Evolutionary conservation across 108 stramenopile genomes (phyloP).

Genomic region (Stephanodiscus minutulus): DNA sequence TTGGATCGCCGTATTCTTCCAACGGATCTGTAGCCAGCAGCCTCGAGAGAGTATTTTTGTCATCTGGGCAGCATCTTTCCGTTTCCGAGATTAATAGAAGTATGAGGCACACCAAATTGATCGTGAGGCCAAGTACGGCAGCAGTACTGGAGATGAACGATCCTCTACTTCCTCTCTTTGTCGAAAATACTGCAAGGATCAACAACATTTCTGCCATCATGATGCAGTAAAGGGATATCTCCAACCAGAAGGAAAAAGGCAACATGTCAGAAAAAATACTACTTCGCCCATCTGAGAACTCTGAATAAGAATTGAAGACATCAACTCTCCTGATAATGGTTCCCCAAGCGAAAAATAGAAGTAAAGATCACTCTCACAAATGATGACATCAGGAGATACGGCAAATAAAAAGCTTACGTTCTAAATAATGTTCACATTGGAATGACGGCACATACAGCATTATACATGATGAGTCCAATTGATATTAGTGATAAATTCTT

Average conservation of each 20-base stretch:
- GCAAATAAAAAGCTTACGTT: slow-evolving; percentile 11
- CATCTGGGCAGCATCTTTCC: slow-evolving; percentile 61
- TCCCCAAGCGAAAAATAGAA: neutral
- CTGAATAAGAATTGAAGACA: slow-evolving; percentile 29
- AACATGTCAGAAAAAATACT: slow-evolving; percentile 23
- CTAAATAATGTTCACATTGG: neutral
- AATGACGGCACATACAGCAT: neutral
- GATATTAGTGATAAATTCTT: neutral
- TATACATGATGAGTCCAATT: neutral
- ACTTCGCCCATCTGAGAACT: slow-evolving; percentile 12
- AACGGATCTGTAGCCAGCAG: slow-evolving; percentile 3
- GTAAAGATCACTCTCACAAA: neutral
- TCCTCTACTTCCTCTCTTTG: neutral
- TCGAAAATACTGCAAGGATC: slow-evolving; percentile 21
- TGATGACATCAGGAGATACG: neutral
- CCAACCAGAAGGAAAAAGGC: slow-evolving; percentile 57
- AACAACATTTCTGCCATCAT: slow-evolving; percentile 53
- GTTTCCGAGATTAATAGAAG: slow-evolving; percentile 68
- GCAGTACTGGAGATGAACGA: slow-evolving; percentile 23
- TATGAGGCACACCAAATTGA: slow-evolving; percentile 52
- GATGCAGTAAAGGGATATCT: slow-evolving; percentile 44
- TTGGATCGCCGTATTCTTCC: neutral
- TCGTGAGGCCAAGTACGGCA: slow-evolving; percentile 54
- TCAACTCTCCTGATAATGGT: slow-evolving; percentile 44
- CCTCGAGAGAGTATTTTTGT: slow-evolving; percentile 11